Base-by-base conservation (phyloP, 768 basidiomycete species). In the Tubosaeta brunneosetosa region DNA sequence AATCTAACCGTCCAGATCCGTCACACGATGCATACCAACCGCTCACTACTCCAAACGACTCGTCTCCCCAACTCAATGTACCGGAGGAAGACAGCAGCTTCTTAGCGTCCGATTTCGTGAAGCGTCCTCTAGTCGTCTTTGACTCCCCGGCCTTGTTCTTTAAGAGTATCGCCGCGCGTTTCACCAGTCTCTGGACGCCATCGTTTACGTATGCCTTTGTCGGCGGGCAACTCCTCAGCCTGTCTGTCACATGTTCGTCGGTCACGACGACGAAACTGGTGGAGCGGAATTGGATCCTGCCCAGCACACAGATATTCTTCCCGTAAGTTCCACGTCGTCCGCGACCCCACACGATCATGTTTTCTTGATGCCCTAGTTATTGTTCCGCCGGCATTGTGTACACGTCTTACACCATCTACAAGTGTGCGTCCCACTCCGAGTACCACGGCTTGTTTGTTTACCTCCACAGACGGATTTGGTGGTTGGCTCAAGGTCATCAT, bases 401-500 rank as follows among this genome's bases (percentile, higher is more conserved):
- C 63, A 91, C 91, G n/a, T 88, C 90, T 0, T 92, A 91, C 75
- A 94, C 91, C 16, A 87, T 94, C 41, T 86, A 90, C 68, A 77
- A 81, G 73, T 94, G 89, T 91, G 61, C 54, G 88, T 70, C 3
- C 13, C 10, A 9, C 6, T 33, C 6, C 40, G 9, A 8, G 14
- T 11, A 10, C 7, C 0, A 3, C 25, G 1, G 2, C n/a, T 16
- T 32, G 1, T 31, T 19, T 8, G 17, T 48, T 56, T 40, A 65
- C 32, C 36, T 50, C 27, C 52, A 10, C 53, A 92, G 90, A 94
- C 63, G 91, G 89, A 26, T 73, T 88, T 56, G 77, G 76, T 54
- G 91, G 91, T 17, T 93, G 91, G 91, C 73, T 70, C 25, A 83
- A 83, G 52, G 74, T 93, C 71, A 69, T 92, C 13, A 59, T 74